Base-by-base conservation (phyloP, 768 basidiomycete genomes). In the Xerocomellus intermedius region DNA sequence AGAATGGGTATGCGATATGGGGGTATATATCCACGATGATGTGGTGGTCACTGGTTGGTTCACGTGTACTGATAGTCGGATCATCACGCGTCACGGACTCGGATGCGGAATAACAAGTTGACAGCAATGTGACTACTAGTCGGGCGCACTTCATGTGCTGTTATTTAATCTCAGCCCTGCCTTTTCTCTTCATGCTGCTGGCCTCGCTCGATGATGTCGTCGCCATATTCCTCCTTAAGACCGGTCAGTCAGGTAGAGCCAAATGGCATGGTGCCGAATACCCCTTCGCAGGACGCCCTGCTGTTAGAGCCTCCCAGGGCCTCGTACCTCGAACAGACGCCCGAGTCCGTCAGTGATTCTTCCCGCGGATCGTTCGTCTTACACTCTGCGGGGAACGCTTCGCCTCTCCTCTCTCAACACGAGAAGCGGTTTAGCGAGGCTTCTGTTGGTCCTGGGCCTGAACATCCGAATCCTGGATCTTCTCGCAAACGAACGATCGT, bases 301-400 rank as follows among this genome's bases (percentile, higher is more conserved):
- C 6, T 45, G 3, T 24, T 64, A 2, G 52, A 33, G 35, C 69
- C 57, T 14, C 70, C 66, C 4, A 64, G 68, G 45, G 64, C 59
- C 24, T 70, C 64, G 7, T 72, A 64, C 26, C 48, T 70, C n/a
- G 66, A 57, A 6, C 57, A 66, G 33, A 58, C 53, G 21, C 55
- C 54, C 21, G 65, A 69, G 22, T 46, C 54, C 10, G 32, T 50
- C 30, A 56, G 50, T 17, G 32, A 42, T n/a, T 66, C 61, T 35
- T 61, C 64, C 5, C 68, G 56, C 8, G 66, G 60, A 44, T 69
- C 69, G 7, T 19, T 61, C n/a, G 48, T 48, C 22, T 26, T 51
- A 8, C 53, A 63, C 17, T 58, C 72, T 7, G 48, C 59, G 0
- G 57, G 64, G 19, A 67, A 72, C 8, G 43, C 60, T 9, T 62